Evolutionary conservation across 1,139 yeast genomes (phyloP).

Genomic region (Blastobotrys petasosporus): DNA sequence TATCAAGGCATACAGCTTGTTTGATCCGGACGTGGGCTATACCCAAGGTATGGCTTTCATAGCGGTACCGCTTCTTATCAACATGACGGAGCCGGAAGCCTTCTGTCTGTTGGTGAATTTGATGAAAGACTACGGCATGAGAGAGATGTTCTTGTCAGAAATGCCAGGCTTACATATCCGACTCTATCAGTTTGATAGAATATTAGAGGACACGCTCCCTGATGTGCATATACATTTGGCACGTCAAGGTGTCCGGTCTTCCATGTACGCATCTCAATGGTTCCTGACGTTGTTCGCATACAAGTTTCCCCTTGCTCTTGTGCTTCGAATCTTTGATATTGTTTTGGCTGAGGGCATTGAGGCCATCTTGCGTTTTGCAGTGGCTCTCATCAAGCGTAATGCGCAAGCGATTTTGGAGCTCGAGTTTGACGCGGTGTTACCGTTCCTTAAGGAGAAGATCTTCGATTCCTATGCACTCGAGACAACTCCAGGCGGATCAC

Average conservation of each 20-base stretch:
- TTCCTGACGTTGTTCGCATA: slow-evolving; percentile 90
- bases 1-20: slow-evolving; percentile 75
- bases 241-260: slow-evolving; percentile 78
- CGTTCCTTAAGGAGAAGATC: slow-evolving; percentile 69
- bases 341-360: slow-evolving; percentile 87
- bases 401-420: slow-evolving; percentile 52
- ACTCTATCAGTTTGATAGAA: slow-evolving; percentile 82
- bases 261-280: slow-evolving; percentile 97
- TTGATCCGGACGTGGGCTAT: slow-evolving; percentile 91
- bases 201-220: slow-evolving; percentile 66
- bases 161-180: slow-evolving; percentile 89
- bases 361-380: slow-evolving; percentile 71
- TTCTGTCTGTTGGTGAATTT: slow-evolving; percentile 73
- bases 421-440: slow-evolving; percentile 68
- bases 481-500: slow-evolving; percentile 16
- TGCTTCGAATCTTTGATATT: slow-evolving; percentile 74
- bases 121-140: slow-evolving; percentile 76
- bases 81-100: slow-evolving; percentile 76
- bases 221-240: slow-evolving; percentile 65
- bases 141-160: slow-evolving; percentile 74
- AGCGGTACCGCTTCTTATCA: slow-evolving; percentile 75
- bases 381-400: slow-evolving; percentile 68
- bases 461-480: slow-evolving; percentile 59
- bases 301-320: slow-evolving; percentile 81
- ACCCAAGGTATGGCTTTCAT: slow-evolving; percentile 97